Evolutionary conservation across 306 rosid genomes (phyloP), one percentile per base, ranked within the genome.

Genomic region (Prunus kanzakura): DNA sequence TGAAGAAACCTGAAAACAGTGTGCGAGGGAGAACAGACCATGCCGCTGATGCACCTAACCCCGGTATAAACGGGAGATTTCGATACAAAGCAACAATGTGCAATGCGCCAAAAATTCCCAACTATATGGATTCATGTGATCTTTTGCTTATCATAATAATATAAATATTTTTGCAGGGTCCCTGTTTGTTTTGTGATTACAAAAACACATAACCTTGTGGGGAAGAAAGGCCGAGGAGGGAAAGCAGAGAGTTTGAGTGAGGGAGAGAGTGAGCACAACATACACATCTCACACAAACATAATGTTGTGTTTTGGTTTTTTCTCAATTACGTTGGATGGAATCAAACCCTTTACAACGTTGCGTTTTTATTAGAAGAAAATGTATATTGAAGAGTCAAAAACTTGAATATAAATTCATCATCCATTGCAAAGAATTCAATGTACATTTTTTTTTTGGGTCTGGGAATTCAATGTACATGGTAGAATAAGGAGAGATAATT

Each of bases 1-100:
- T 43, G 77, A 73, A 58, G 77, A 73, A 58, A 43, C 57, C n/a
- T 58, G 43, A 9, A n/a, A 9, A n/a, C 23, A 35, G 38, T 56
- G 46, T 9, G 64, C 12, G 14, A 14, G 45, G 29, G 20, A 43
- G 46, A 46, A 23, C 14, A 11, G 72, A 22, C 73, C 29, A 6
- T 47, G 57, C n/a, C 15, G 15, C 5, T 22, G 29, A 23, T 23
- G 32, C 16, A 23, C 32, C 32, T 9, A 32, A 13, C 30, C 13
- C 4, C 30, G 16, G 35, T 9, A 72, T 43, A 23, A 25, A 60
- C 29, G 69, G n/a, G 20, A 43, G 46, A 46, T 25, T 72, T 73
- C 10, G 56, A 43, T 46, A 73, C 58, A 16, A 45, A 25, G 61
- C 69, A 73, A 27, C 69, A 46, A 46, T 45, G 18, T 73, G 68